phyloP scores from a whole-genome alignment of 2,329 filamentous ascomycete species.

The Sporothrix schenckii region DNA sequence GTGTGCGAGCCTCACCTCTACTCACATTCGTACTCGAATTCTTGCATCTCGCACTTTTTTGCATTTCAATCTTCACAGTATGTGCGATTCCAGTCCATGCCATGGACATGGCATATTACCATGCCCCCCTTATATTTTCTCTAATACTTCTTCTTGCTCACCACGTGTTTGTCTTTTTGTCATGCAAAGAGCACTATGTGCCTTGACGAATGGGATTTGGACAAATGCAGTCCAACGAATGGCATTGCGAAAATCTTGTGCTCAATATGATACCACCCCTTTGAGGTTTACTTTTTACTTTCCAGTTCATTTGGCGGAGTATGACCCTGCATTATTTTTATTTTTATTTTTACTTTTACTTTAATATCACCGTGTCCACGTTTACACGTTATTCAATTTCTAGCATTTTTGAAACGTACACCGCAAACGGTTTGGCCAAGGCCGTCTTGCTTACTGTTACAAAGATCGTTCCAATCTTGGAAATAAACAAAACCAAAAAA shows the following conservation, averaged over 20 bases:
- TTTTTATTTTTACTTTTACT: background rate
- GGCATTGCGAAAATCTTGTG: too few relatives aligned
- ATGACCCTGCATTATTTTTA: background rate
- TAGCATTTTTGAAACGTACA: background rate
- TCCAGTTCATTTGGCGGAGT: background rate
- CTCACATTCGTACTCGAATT: background rate
- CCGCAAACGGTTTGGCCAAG: background rate
- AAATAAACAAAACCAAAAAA: background rate
- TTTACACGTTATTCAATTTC: background rate
- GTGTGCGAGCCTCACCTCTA: background rate
- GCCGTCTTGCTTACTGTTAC: background rate
- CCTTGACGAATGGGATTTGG: background rate
- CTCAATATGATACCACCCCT: slow-evolving; percentile 17
- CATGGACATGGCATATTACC: too few relatives aligned
- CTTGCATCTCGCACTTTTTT: background rate
- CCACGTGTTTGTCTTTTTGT: background rate
- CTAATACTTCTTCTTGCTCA: background rate
- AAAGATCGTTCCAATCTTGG: background rate
- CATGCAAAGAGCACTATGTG: background rate
- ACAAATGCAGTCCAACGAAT: background rate
- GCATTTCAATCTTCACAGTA: background rate
- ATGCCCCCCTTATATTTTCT: background rate
- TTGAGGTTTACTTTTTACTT: slow-evolving; percentile 6
- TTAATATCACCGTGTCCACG: background rate
- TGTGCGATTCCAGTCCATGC: background rate